These are phyloP conservation scores for Aureobasidium vineae DNA, from an alignment of 2,329 filamentous ascomycete genomes.

Conservation along the genomic window DNA sequence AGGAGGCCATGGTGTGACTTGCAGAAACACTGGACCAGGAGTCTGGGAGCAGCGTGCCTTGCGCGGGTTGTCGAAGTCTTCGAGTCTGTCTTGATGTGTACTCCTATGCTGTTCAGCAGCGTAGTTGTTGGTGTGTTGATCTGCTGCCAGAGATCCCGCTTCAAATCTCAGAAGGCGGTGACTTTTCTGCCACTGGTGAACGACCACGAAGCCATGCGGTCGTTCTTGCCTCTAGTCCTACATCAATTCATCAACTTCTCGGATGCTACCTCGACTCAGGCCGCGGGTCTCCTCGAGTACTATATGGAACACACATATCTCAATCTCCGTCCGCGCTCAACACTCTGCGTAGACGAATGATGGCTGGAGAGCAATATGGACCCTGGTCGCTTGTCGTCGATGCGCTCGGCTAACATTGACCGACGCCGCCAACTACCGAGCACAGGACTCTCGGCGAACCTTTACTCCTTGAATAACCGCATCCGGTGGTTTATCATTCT, in stretches of 20 bases:
- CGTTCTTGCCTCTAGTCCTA: background rate
- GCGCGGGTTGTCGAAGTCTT: background rate
- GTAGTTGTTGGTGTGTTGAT: background rate
- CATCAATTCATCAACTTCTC: background rate
- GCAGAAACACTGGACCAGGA: background rate
- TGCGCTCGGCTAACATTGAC: conserved; percentile 16
- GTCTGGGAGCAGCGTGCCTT: background rate
- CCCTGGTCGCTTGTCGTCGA: conserved; percentile 3
- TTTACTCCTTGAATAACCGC: background rate
- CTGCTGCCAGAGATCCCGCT: background rate
- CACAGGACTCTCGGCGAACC: conserved; percentile 13
- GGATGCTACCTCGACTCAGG: background rate
- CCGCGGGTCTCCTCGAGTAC: background rate
- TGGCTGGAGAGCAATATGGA: conserved; percentile 3
- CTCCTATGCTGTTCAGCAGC: background rate
- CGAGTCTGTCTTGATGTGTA: background rate
- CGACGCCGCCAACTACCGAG: conserved; percentile 15
- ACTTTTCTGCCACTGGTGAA: background rate
- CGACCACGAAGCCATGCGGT: background rate
- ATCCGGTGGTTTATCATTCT: background rate
- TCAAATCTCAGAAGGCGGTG: background rate
- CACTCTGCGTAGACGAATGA: conserved; percentile 2
- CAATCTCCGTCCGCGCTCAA: conserved; percentile 1
- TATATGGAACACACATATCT: background rate
- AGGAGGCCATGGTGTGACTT: background rate